Conservation (phyloP, 306 rosid genomes). For the Cyamopsis tetragonoloba region DNA sequence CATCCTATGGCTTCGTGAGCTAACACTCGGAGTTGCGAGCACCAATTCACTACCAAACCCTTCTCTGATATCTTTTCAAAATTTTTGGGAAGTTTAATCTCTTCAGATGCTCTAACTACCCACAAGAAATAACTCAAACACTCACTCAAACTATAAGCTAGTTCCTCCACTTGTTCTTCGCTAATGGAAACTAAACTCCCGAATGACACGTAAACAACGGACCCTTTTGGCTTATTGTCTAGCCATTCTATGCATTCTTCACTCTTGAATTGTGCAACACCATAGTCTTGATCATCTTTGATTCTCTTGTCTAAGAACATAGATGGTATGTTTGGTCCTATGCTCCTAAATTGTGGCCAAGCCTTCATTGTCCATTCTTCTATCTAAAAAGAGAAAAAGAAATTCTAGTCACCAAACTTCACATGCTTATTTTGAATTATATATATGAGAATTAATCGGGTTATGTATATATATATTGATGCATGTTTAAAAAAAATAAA, state of each 20-base stretch:
- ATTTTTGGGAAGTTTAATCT: slow-evolving; percentile 19
- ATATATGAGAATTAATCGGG: too few species aligned
- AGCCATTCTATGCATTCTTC: slow-evolving; percentile 39
- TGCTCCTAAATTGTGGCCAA: slow-evolving; percentile 33
- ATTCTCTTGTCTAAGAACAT: slow-evolving; percentile 31
- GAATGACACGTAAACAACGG: slow-evolving; percentile 29
- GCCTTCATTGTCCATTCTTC: slow-evolving; percentile 28
- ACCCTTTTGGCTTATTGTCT: slow-evolving; percentile 23
- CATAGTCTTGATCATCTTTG: slow-evolving; percentile 35
- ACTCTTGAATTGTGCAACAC: slow-evolving; percentile 17
- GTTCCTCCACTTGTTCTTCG: slow-evolving; percentile 24
- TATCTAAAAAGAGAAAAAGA: not conserved
- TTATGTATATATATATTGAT: too few species aligned
- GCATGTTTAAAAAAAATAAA: too few species aligned
- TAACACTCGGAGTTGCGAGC: slow-evolving; percentile 21
- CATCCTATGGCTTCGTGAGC: slow-evolving; percentile 23
- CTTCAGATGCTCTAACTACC: slow-evolving; percentile 20
- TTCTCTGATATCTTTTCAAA: slow-evolving; percentile 20
- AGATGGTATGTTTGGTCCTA: slow-evolving; percentile 45
- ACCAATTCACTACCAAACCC: slow-evolving; percentile 28
- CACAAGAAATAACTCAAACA: slow-evolving; percentile 24
- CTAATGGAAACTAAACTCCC: not conserved
- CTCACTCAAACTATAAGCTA: slow-evolving; percentile 7
- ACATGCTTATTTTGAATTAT: not conserved
- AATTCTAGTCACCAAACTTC: not conserved